Evolutionary conservation across 495 filamentous ascomycete genomes (phyloP).

Genomic region (Coniosporium apollinis): DNA sequence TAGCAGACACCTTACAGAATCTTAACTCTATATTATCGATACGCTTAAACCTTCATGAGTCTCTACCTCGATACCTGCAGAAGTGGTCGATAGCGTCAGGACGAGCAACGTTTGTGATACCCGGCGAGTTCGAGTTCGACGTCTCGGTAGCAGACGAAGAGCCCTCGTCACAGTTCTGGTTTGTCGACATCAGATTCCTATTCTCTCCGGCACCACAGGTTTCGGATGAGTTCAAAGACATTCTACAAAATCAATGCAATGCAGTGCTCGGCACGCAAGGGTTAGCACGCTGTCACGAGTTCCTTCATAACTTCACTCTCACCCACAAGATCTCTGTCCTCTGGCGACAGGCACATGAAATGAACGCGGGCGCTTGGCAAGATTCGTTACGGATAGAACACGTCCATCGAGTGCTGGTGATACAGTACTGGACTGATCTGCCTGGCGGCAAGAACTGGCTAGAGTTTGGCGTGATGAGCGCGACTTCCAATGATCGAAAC

Average conservation of each 20-base stretch:
- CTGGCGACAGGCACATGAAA: slow-evolving; percentile 52
- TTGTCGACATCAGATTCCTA: slow-evolving; percentile 75
- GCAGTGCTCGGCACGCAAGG: slow-evolving; percentile 44
- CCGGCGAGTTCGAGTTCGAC: slow-evolving; percentile 82
- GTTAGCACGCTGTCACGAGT: slow-evolving; percentile 60
- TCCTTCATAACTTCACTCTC: slow-evolving; percentile 67
- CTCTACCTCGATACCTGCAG: slow-evolving; percentile 56
- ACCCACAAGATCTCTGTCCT: slow-evolving; percentile 77
- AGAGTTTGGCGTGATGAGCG: slow-evolving; percentile 63
- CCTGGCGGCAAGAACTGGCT: slow-evolving; percentile 69
- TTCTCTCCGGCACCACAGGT: slow-evolving; percentile 55
- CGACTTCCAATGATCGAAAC: slow-evolving; percentile 30
- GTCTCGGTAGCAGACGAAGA: slow-evolving; percentile 74
- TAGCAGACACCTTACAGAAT: slow-evolving; percentile 52
- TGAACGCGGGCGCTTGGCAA: slow-evolving; percentile 54
- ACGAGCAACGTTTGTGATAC: slow-evolving; percentile 68
- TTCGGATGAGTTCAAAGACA: slow-evolving; percentile 35
- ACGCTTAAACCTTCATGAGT: slow-evolving; percentile 55
- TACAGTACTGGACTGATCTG: slow-evolving; percentile 76
- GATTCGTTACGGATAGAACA: slow-evolving; percentile 56
- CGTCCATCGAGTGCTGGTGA: slow-evolving; percentile 57
- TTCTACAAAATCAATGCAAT: slow-evolving; percentile 58
- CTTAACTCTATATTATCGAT: slow-evolving; percentile 70
- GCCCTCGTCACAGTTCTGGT: slow-evolving; percentile 65
- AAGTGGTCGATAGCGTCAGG: slow-evolving; percentile 62